Percentiles rank a stretch among this genome's conserved stretches.
Conservation (phyloP, 2,329 filamentous ascomycete species). For the Ophiostoma pallidulum region DNA sequence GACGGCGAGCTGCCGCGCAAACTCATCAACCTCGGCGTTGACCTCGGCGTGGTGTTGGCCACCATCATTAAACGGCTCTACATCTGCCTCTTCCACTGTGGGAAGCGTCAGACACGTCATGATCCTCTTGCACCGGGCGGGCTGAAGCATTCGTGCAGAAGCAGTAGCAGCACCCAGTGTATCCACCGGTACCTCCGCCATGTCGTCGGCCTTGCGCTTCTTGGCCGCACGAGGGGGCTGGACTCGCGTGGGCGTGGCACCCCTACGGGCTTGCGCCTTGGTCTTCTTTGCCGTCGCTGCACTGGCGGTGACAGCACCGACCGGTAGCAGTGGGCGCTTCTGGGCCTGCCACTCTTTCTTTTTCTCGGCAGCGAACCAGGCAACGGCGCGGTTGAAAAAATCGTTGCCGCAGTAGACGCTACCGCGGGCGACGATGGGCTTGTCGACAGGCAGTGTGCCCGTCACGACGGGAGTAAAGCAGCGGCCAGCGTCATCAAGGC, state of each 20-base stretch:
- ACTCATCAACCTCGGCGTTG: background rate
- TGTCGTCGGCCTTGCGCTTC: background rate
- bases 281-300: background rate
- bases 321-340: background rate
- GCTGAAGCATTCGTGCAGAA: too few species aligned
- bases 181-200: background rate
- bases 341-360: background rate
- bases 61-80: too few species aligned
- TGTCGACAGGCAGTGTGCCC: too few species aligned
- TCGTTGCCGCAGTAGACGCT: constrained; percentile 11
- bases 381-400: constrained; percentile 5
- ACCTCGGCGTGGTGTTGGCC: background rate
- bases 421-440: constrained; percentile 3
- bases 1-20: background rate
- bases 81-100: too few species aligned
- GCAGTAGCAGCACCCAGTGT: too few species aligned
- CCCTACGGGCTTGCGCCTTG: background rate
- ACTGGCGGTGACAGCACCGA: too few species aligned
- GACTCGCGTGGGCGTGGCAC: constrained; percentile 2
- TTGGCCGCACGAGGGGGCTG: constrained; percentile 13
- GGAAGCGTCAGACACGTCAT: background rate
- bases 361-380: constrained; percentile 8
- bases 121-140: too few species aligned
- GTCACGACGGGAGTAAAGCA: too few species aligned
- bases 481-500: too few species aligned